Base-by-base conservation (phyloP, 305 asterid species). In the Ruellia speciosa region DNA sequence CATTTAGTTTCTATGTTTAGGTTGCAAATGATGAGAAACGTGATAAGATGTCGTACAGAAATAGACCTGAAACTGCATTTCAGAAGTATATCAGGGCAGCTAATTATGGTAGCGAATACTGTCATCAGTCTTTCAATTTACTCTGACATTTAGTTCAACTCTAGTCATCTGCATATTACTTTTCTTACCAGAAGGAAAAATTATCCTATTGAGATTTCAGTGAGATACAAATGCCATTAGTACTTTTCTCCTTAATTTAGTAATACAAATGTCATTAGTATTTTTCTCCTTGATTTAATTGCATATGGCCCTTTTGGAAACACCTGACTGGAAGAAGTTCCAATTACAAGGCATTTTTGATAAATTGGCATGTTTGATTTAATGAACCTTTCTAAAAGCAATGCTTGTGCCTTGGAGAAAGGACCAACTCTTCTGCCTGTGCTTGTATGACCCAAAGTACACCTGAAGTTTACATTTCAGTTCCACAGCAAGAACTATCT, bases 61-160 rank as follows among this genome's bases (percentile, higher is more conserved):
- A 55, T 18, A 67, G 61, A 66, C 81, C 94, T 8, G 81, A 77
- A 67, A 69, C 89, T 40, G 80, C 75, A 58, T 87, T 87, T 63
- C 96, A 84, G 66, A 79, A 79, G 70, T 82, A 80, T 63, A 85
- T 84, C 18, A 76, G 96, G 68, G 72, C 77, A 61, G 72, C 80
- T 59, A 81, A 72, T 79, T 66, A 65, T 67, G 94, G 96, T 87
- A 82, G 63, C 64, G 19, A 69, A 37, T 66, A 52, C 43, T 48
- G 43, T 45, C 50, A 33, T 64, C 40, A 18, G 52, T 34, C 59
- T 57, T 51, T 59, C 62, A 35, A 19, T 63, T 19, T 48, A 56
- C 20, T 63, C 65, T 41, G 59, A 35, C 74, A 56, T 55, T 14
- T 12, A 18, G 19, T 28, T 35, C 20, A 14, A 48, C 31, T 24